Evolutionary conservation across 495 filamentous ascomycete genomes (phyloP), one percentile per base, ranked within the genome.

Genomic region (Clohesyomyces aquaticus): DNA sequence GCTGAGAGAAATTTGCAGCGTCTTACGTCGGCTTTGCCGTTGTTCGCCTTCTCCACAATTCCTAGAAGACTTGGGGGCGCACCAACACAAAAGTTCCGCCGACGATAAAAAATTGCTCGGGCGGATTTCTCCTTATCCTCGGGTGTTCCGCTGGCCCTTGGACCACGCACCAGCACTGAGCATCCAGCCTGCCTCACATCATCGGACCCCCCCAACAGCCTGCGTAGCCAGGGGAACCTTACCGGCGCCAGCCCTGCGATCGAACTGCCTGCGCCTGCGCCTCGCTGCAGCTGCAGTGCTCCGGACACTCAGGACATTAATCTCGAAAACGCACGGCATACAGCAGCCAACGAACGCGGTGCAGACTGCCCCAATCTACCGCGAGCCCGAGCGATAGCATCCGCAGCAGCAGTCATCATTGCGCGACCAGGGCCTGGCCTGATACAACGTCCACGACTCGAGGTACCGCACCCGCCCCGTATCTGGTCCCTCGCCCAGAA

Each of bases 391-490:
- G 59, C 50, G 61, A 55, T 56, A 63, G 60, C 42, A 55, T 51
- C 51, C 53, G 61, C 61, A 27, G 57, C 61, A 48, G 61, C 53
- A 25, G 53, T 64, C 62, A 55, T 22, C 49, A 52, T 52, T 57
- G 52, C 54, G 25, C 32, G 59, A 62, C 49, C 42, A 43, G 54
- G 57, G 56, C 21, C 47, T 21, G 46, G 53, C 53, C 60, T 63
- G 59, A 54, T 62, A 52, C 57, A 51, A 32, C 55, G 35, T 60
- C 60, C 61, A 51, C 66, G 46, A 63, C 61, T 53, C 59, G 59
- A 50, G 21, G 14, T 21, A 8, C 21, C 51, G 29, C 55, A 25
- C 23, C 54, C 26, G 27, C 63, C 58, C 63, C 48, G 64, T 67
- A 67, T 67, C 52, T 67, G 19, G 63, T 19, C 63, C 32, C 32